A percentile compares a stretch with the other conserved stretches of the same genome.
Conservation (phyloP, 2,329 filamentous ascomycete genomes). For the Pyricularia pennisetigena region DNA sequence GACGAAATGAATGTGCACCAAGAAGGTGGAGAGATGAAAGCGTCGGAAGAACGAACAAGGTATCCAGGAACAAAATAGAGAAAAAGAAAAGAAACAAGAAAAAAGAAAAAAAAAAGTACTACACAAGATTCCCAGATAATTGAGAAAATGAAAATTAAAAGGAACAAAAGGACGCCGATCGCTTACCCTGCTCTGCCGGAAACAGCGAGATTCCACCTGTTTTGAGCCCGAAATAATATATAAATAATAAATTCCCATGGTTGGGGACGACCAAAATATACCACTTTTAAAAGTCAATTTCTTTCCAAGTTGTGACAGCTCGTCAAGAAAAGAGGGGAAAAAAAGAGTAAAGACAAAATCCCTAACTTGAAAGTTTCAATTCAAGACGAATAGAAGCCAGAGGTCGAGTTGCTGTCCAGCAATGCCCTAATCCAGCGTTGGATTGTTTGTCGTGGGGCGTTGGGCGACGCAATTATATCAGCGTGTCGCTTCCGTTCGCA, state of each 20-base stretch:
- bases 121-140: neutral
- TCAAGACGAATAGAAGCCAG: neutral
- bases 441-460: neutral
- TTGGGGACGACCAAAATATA: neutral
- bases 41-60: neutral
- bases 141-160: neutral
- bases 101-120: neutral
- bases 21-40: neutral
- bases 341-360: neutral
- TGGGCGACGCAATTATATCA: conserved; percentile 29
- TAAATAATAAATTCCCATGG: neutral
- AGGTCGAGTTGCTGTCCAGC: neutral
- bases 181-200: neutral
- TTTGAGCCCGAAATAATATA: neutral
- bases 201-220: neutral
- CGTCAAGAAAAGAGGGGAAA: neutral
- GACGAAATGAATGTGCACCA: neutral
- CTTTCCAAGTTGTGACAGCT: neutral
- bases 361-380: neutral
- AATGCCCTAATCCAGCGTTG: neutral
- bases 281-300: neutral
- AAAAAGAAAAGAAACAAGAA: neutral
- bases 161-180: neutral
- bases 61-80: neutral
- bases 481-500: conserved; percentile 66